phyloP scores from a whole-genome alignment of 2,329 filamentous ascomycete species.

The Corinectria fuckeliana region DNA sequence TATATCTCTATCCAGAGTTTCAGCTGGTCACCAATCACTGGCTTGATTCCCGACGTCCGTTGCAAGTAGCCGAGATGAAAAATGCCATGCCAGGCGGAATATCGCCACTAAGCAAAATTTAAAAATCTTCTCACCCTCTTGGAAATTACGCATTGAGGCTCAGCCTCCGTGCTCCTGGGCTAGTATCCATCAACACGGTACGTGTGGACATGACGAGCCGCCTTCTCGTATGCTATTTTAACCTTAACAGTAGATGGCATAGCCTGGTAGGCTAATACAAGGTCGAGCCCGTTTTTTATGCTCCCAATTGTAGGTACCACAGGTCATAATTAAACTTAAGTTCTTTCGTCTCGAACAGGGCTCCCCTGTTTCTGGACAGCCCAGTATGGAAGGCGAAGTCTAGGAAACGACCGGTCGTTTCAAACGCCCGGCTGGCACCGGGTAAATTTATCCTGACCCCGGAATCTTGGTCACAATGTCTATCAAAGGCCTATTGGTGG shows the following conservation, averaged over 20 bases:
- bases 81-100: neutral
- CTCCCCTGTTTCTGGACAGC: neutral
- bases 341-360: neutral
- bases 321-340: no score
- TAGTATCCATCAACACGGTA: neutral
- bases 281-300: neutral
- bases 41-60: neutral
- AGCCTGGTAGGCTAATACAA: neutral
- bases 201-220: neutral
- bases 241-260: neutral
- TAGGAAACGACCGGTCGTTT: neutral
- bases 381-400: neutral
- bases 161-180: neutral
- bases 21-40: no score
- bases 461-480: neutral
- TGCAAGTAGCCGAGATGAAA: neutral
- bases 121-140: neutral
- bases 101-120: neutral
- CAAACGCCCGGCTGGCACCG: neutral
- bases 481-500: neutral
- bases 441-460: neutral
- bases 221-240: neutral
- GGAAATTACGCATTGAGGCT: neutral
- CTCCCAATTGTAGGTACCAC: neutral
- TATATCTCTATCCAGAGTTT: neutral